Conservation (phyloP, 2,329 filamentous ascomycete species). For the Pestalotiopsis sp. region DNA sequence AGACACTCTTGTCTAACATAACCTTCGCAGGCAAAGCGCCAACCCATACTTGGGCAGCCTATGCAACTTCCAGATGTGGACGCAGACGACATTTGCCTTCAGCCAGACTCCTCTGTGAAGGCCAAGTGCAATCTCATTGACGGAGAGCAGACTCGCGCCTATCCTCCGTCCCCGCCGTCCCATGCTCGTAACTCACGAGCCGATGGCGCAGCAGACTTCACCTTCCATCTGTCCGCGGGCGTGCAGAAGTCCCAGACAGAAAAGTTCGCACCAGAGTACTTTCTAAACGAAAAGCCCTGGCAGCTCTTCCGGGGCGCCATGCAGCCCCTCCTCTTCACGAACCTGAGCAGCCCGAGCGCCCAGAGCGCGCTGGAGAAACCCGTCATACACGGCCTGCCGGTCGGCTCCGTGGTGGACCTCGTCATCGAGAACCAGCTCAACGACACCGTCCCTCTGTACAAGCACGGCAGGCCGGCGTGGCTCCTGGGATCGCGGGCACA, state of each 20-base stretch:
- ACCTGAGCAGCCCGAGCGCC: neutral
- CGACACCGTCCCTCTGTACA: constrained; percentile 23
- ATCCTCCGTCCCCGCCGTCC: constrained; percentile 11
- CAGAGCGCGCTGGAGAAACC: neutral
- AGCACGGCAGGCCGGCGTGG: constrained; percentile 21
- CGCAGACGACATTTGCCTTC: constrained; percentile 16
- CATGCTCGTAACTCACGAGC: neutral
- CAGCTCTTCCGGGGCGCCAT: constrained; percentile 15
- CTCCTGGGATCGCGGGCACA: constrained; percentile 15
- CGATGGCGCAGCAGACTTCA: constrained; percentile 12
- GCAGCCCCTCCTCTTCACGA: constrained; percentile 18
- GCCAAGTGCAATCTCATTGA: constrained; percentile 15
- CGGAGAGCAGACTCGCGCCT: constrained; percentile 12
- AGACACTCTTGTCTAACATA: neutral
- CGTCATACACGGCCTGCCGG: constrained; percentile 7
- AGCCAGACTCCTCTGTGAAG: constrained; percentile 15
- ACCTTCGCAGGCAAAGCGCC: neutral
- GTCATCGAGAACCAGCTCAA: constrained; percentile 11
- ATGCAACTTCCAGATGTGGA: constrained; percentile 17
- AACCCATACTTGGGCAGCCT: constrained; percentile 16
- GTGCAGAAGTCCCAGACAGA: constrained; percentile 10
- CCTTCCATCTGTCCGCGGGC: constrained; percentile 14
- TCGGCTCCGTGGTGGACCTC: constrained; percentile 8
- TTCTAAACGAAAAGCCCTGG: constrained; percentile 14
- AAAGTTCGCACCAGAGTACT: constrained; percentile 9